Base-by-base conservation (phyloP, 2,329 filamentous ascomycete species). In the Cladosporium sp. region DNA sequence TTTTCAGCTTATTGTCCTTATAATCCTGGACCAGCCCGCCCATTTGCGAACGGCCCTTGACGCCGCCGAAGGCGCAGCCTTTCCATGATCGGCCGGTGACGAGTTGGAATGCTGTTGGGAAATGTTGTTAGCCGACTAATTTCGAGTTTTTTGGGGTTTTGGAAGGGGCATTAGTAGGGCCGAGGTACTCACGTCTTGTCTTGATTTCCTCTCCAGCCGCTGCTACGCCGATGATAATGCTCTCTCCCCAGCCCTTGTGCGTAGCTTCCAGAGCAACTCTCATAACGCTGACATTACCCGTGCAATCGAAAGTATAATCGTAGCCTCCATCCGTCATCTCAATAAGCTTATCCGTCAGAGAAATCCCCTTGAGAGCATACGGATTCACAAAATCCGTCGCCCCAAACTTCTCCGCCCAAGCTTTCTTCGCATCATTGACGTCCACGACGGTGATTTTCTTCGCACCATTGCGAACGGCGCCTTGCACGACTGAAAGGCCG, bases 241-340 rank as follows among this genome's bases (percentile, higher is more conserved):
- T 92, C 78, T 95, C 82, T 63, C 91, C 91, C 91, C 91, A 96
- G 40, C 91, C 91, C 81, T 96, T 96, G 78, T 96, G 91, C 76
- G 89, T 95, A 38, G 91, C 90, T 76, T 96, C 91, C 52, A 96
- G 82, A 27, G 91, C 91, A 46, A 88, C 86, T 55, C 91, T 82
- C 91, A 94, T 96, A 47, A 96, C 91, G 59, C 82, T 80, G 45
- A 95, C 90, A 64, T 95, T 96, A 53, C 91, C 91, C 3, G 91
- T 96, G 78, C 91, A 96, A 75, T 96, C 91, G 67, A 96, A 96
- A 39, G 92, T 96, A 77, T 95, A 96, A 75, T 96, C 91, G 69
- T 89, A 94, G 39, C 91, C 92, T 58, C 91, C 91, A 63, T 96
- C 92, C 1, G 92, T 96, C 85, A 95, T 88, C 73, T 95, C 90